A percentile compares a stretch with the other conserved stretches of the same genome.
Conservation (phyloP, 2,329 filamentous ascomycete genomes). For the Biscogniauxia mediterranea region DNA sequence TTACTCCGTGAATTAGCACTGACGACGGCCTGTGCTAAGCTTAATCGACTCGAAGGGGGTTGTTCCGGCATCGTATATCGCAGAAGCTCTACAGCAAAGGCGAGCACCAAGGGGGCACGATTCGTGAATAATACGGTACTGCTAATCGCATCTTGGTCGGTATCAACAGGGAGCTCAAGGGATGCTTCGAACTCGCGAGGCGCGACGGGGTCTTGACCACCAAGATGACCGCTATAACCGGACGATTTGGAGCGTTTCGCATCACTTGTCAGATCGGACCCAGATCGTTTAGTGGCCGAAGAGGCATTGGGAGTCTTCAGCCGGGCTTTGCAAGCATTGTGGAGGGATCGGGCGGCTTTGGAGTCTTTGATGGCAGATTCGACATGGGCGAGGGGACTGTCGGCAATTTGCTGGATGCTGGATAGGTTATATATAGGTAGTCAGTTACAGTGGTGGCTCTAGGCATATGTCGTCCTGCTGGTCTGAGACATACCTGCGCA, state of each 20-base stretch:
- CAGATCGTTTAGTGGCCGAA: constrained; percentile 33
- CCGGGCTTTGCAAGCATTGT: constrained; percentile 54
- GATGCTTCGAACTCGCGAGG: constrained; percentile 62
- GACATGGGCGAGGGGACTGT: constrained; percentile 44
- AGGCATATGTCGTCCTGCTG: constrained; percentile 16
- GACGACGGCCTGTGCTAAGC: constrained; percentile 79
- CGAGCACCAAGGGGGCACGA: constrained; percentile 76
- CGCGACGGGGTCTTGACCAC: constrained; percentile 35
- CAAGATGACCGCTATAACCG: constrained; percentile 26
- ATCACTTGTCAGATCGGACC: constrained; percentile 22
- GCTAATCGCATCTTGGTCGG: constrained; percentile 59
- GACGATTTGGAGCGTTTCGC: constrained; percentile 36
- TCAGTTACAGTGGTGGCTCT: not conserved
- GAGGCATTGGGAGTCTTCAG: constrained; percentile 38
- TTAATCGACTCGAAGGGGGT: constrained; percentile 78
- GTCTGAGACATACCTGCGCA: constrained; percentile 50
- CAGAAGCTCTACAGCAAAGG: constrained; percentile 72
- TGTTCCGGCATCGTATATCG: constrained; percentile 84
- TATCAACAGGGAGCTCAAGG: constrained; percentile 56
- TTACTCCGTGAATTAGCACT: constrained; percentile 78
- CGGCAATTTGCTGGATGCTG: constrained; percentile 56
- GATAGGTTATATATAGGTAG: not conserved
- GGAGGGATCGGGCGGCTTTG: constrained; percentile 50
- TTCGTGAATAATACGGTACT: constrained; percentile 67
- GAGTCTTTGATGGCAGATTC: constrained; percentile 47